Base-by-base conservation (phyloP, 2,329 filamentous ascomycete genomes). In the Botrytis sinoallii region DNA sequence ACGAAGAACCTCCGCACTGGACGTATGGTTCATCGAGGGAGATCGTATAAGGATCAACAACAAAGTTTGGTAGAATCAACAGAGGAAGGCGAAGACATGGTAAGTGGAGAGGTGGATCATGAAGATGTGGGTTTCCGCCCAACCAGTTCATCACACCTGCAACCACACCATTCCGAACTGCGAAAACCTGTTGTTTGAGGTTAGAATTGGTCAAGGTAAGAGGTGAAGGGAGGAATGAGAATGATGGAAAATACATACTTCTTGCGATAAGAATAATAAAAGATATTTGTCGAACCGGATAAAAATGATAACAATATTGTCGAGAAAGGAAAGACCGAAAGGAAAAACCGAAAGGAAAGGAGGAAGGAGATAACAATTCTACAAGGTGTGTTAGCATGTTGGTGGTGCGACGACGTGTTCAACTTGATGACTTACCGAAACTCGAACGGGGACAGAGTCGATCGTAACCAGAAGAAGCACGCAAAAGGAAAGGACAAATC, bases 11-110 rank as follows among this genome's bases (percentile, higher is more conserved):
- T 61, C 59, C 59, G 59, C 59, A 61, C 59, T 61, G 35, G 59
- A 61, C 59, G 59, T 61, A 61, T 61, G 59, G 59, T 61, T 61
- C 32, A 61, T 61, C 59, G 32, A 61, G 59, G 35, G 59, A 61
- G 59, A 61, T 2, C 59, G 59, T 61, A 61, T 61, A 61, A 61
- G 59, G 32, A 35, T 25, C 22, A 38, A 38, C 59, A 61, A 61
- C 52, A 35, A 25, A 38, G 35, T 22, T 40, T 25, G 22, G 35
- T n/a, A 35, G 14, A 25, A 40, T n/a, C 35, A 61, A 61, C 12
- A 12, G 59, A 40, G 59, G 59, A 5, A 61, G 59, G 40, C 59
- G 5, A 61, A 61, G 59, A 61, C 59, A 38, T 40, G 35, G 59
- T 61, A 61, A 61, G 59, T 61, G 59, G 35, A 61, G 59, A 61